Percentiles rank a stretch among this genome's conserved stretches.
Conservation (phyloP, 208 protist genomes). For the Crithidia sp. region DNA sequence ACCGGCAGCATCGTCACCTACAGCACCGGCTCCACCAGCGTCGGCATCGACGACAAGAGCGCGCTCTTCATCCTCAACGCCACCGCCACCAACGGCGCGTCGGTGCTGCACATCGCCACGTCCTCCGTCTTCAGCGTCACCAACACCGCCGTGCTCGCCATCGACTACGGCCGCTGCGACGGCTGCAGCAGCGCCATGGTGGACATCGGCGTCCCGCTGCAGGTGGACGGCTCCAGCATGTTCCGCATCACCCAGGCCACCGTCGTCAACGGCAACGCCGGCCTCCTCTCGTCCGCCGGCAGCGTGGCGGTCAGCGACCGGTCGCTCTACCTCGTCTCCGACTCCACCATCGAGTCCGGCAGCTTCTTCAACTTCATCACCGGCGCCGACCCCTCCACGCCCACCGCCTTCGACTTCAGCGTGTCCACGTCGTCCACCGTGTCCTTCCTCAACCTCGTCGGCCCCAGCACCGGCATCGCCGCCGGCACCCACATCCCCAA, state of each 20-base stretch:
- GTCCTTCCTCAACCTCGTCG: not conserved
- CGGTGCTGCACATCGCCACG: slow-evolving; percentile 13
- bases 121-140: slow-evolving; percentile 11
- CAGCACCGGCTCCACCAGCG: slow-evolving; percentile 11
- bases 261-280: not conserved
- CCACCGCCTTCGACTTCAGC: not conserved
- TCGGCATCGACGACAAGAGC: slow-evolving; percentile 6
- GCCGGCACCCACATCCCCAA: not conserved
- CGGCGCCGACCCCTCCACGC: not conserved
- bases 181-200: slow-evolving; percentile 18
- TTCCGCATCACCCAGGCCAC: slow-evolving; percentile 18
- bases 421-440: not conserved
- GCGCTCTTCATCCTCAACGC: slow-evolving; percentile 24
- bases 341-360: slow-evolving; percentile 2
- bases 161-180: slow-evolving; percentile 19
- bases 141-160: slow-evolving; percentile 9
- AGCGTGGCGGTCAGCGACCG: not conserved
- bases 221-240: slow-evolving; percentile 17
- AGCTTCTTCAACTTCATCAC: slow-evolving; percentile 14
- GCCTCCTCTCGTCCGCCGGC: slow-evolving; percentile 15
- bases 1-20: slow-evolving; percentile 15
- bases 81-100: slow-evolving; percentile 18
- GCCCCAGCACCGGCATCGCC: not conserved
- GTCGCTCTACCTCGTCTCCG: slow-evolving; percentile 20
- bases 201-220: slow-evolving; percentile 2